Base-by-base conservation (phyloP, 2,329 filamentous ascomycete species). In the Ophiostoma himal-ulmi region DNA sequence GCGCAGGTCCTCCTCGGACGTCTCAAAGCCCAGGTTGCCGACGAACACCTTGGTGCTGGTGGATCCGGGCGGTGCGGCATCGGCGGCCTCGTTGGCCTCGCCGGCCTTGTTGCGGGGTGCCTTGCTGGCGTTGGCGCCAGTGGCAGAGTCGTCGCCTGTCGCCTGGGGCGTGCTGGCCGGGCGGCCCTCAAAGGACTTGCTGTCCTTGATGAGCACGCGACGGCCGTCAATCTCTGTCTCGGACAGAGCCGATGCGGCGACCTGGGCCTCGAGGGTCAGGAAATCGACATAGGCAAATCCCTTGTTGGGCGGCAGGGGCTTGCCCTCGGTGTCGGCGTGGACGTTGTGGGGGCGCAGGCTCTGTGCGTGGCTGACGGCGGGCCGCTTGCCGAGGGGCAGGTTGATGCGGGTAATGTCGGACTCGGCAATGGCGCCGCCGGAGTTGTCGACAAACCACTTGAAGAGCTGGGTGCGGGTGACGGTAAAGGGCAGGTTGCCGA, bases 271-370 rank as follows among this genome's bases (percentile, higher is more conserved):
- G 57, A 89, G 85, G 34, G 86, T 90, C 65, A 88, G 83, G 77
- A 99, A 97, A 78, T 99, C 96, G 74, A 99, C 89, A 77, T 99
- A 99, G 70, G 95, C 95, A 78, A 97, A 99, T 20, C 95, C 96
- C 80, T 91, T 94, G 82, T 98, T 99, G 83, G 30, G 68, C 57
- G 70, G 17, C 85, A 39, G 20, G 80, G 78, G 78, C 62, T 77
- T 75, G 67, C 68, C 75, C 74, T 77, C 79, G 52, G 78, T 77
- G 36, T 77, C 77, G 36, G 67, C 69, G 48, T 75, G 3, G 73
- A 75, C 69, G 75, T 77, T 57, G 73, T 74, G 39, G 10, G 71
- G 71, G 8, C 71, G 71, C n/a, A 67, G 22, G 22, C 4, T 10
- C 8, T 41, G 6, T n/a, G 52, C 44, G 39, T 52, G 48, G n/a